phyloP scores from a whole-genome alignment of 164 flowering plant species.

The Saururus chinensis region DNA sequence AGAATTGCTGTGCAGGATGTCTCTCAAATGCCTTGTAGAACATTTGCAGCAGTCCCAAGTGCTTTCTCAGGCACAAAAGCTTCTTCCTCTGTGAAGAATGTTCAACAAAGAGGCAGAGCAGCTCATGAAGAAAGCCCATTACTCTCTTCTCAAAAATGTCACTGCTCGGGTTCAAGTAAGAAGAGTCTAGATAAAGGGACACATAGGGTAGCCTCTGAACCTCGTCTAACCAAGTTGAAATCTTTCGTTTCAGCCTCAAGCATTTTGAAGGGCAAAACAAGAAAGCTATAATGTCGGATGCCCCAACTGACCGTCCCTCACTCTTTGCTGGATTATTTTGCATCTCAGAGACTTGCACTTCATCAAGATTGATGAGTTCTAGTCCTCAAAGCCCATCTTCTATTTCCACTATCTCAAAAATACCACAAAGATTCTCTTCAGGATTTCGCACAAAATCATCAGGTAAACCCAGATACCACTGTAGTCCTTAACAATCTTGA shows the following conservation, averaged over 20 bases:
- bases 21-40: slow-evolving; percentile 68
- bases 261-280: slow-evolving; percentile 69
- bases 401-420: slow-evolving; percentile 52
- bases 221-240: slow-evolving; percentile 53
- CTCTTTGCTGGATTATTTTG: slow-evolving; percentile 45
- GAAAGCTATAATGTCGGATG: slow-evolving; percentile 30
- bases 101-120: slow-evolving; percentile 73
- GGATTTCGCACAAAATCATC: slow-evolving; percentile 33
- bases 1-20: slow-evolving; percentile 80
- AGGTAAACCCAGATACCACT: slow-evolving; percentile 81
- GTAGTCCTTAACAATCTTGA: slow-evolving; percentile 65
- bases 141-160: slow-evolving; percentile 71
- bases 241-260: slow-evolving; percentile 65
- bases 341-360: slow-evolving; percentile 32
- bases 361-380: slow-evolving; percentile 23
- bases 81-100: slow-evolving; percentile 69
- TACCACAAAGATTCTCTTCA: slow-evolving; percentile 30
- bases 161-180: slow-evolving; percentile 39
- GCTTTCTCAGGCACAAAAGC: slow-evolving; percentile 49
- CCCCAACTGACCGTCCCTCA: slow-evolving; percentile 22
- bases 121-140: slow-evolving; percentile 74
- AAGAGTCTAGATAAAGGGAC: slow-evolving; percentile 68
- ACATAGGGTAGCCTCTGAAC: slow-evolving; percentile 72
- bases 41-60: slow-evolving; percentile 76
- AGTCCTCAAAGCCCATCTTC: slow-evolving; percentile 58